phyloP scores from a whole-genome alignment of 2,329 filamentous ascomycete genomes.

The Akanthomyces uredinophilus region DNA sequence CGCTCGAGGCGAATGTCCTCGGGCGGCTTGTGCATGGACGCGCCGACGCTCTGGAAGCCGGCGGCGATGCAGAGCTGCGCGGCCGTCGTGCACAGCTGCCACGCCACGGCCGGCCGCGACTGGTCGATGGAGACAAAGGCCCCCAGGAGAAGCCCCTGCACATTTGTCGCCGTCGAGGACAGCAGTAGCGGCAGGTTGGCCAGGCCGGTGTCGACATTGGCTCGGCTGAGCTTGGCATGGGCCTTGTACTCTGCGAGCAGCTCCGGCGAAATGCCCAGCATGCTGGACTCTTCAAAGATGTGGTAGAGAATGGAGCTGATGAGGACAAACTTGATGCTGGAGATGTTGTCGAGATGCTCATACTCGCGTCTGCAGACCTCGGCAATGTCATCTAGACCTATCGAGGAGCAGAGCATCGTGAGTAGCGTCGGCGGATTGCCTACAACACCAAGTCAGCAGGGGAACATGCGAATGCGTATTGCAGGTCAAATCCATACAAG shows the following conservation, averaged over 20 bases:
- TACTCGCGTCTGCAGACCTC: conserved; percentile 45
- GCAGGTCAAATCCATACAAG: conserved; percentile 28
- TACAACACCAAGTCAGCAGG: conserved; percentile 18
- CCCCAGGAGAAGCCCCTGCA: conserved; percentile 53
- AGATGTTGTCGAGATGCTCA: conserved; percentile 46
- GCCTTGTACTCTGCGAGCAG: conserved; percentile 32
- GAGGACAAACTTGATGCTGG: conserved; percentile 45
- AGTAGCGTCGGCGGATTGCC: conserved; percentile 44
- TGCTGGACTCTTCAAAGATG: conserved; percentile 42
- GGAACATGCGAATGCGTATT: too few relatives aligned
- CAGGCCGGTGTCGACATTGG: conserved; percentile 46
- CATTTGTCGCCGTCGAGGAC: conserved; percentile 47
- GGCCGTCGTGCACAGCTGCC: conserved; percentile 56
- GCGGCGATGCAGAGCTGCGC: conserved; percentile 57
- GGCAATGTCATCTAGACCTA: conserved; percentile 44
- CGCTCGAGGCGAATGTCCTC: conserved; percentile 32
- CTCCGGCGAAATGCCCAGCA: conserved; percentile 28
- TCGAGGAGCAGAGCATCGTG: conserved; percentile 44
- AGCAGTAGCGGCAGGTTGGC: conserved; percentile 51
- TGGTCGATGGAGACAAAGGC: conserved; percentile 56
- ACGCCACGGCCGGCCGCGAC: conserved; percentile 57
- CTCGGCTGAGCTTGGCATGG: conserved; percentile 37
- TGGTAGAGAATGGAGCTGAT: conserved; percentile 47
- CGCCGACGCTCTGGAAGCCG: conserved; percentile 50
- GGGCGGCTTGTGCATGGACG: conserved; percentile 28